These are phyloP conservation scores for Dendrocalamus sinicus DNA, from an alignment of 176 grass and related monocot genomes.

Conservation along the genomic window DNA sequence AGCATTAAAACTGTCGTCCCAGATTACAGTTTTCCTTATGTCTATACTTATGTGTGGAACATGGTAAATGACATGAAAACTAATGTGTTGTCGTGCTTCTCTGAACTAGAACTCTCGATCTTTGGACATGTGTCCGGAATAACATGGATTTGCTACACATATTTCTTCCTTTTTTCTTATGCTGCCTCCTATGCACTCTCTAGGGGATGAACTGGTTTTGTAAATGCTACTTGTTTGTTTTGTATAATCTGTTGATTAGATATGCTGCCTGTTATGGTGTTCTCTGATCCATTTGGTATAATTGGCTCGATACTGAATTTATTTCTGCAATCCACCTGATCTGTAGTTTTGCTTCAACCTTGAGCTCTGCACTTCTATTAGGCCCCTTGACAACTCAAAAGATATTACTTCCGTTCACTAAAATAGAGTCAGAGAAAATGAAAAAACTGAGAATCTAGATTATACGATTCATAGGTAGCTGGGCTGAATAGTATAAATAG, in stretches of 20 bases:
- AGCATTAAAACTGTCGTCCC: neutral
- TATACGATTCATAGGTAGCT: neutral
- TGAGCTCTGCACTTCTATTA: neutral
- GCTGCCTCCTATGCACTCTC: neutral
- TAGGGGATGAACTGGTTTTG: neutral
- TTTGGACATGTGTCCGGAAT: conserved; percentile 10
- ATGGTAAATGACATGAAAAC: neutral
- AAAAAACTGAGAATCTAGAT: neutral
- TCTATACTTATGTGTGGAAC: neutral
- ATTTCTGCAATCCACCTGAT: neutral
- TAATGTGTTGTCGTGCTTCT: neutral
- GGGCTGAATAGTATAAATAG: neutral
- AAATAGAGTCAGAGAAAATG: neutral
- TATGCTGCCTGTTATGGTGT: neutral
- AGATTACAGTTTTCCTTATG: conserved; percentile 2
- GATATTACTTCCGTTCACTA: neutral
- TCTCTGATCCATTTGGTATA: conserved; percentile 22
- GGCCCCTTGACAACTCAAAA: neutral
- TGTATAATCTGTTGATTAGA: neutral
- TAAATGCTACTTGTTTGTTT: neutral
- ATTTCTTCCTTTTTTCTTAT: conserved; percentile 9
- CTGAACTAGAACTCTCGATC: neutral
- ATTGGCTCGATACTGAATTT: conserved; percentile 15
- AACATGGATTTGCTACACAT: neutral
- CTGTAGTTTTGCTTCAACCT: conserved; percentile 4